Evolutionary conservation across 352 stramenopile genomes (phyloP).

Genomic region (Phytopythium sindhum): DNA sequence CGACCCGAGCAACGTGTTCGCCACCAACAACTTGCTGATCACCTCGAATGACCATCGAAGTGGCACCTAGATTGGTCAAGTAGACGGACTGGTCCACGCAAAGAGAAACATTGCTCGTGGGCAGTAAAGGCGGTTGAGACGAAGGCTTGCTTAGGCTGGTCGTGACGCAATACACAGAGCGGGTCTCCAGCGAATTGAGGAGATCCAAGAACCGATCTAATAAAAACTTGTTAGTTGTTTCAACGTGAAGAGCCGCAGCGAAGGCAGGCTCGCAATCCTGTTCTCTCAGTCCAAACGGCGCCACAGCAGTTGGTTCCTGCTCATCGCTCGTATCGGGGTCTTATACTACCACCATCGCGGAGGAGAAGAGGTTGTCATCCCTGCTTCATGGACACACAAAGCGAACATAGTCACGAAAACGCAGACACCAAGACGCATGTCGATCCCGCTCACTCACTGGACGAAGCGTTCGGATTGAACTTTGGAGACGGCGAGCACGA

Average conservation of each 20-base stretch:
- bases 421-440: neutral
- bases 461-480: neutral
- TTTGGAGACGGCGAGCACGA: constrained; percentile 3
- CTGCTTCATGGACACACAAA: neutral
- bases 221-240: neutral
- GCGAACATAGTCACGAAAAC: neutral
- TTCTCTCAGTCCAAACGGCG: no score
- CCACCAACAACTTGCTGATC: constrained; percentile 70
- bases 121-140: no score
- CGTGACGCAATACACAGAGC: no score
- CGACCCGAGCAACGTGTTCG: constrained; percentile 92
- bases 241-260: neutral
- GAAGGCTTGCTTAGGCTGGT: no score
- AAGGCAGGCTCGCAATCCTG: no score
- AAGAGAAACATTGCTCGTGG: no score
- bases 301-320: no score
- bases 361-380: neutral
- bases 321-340: no score
- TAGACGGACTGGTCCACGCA: no score
- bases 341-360: no score
- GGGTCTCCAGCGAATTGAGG: no score
- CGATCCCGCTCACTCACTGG: neutral
- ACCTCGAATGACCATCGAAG: neutral
- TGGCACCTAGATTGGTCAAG: neutral
- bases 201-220: neutral